phyloP scores from a whole-genome alignment of 306 rosid genomes.

The Malus fusca region DNA sequence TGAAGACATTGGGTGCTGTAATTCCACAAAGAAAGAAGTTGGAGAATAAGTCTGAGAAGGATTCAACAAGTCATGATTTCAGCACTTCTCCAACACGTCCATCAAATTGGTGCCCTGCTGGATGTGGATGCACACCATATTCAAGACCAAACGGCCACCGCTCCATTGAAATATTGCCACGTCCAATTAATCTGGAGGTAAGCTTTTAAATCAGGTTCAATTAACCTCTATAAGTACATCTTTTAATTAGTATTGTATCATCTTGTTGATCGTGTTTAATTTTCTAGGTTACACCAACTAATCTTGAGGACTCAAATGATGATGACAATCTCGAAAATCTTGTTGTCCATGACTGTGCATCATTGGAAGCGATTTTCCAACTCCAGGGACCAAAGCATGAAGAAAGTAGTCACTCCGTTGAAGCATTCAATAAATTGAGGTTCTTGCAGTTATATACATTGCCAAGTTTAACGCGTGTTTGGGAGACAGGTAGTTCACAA shows the following conservation, averaged over 20 bases:
- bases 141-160: not conserved
- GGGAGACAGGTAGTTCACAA: not conserved
- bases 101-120: not conserved
- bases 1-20: not conserved
- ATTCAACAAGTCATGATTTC: not conserved
- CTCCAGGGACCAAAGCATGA: not conserved
- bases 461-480: not conserved
- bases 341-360: accelerated
- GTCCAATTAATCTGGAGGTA: not conserved
- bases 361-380: not conserved
- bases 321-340: not conserved
- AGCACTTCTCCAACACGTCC: not conserved
- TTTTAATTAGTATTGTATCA: no score
- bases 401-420: not conserved
- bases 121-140: not conserved
- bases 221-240: no score
- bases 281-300: no score
- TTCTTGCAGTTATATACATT: accelerated
- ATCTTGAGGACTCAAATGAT: no score
- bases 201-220: not conserved
- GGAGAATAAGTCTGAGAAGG: not conserved
- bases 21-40: not conserved
- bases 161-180: not conserved
- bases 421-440: not conserved
- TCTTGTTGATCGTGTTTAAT: no score